Evolutionary conservation across 2,329 filamentous ascomycete species (phyloP), one percentile per base, ranked within the genome.

Genomic region (Conoideocrella luteorostrata): DNA sequence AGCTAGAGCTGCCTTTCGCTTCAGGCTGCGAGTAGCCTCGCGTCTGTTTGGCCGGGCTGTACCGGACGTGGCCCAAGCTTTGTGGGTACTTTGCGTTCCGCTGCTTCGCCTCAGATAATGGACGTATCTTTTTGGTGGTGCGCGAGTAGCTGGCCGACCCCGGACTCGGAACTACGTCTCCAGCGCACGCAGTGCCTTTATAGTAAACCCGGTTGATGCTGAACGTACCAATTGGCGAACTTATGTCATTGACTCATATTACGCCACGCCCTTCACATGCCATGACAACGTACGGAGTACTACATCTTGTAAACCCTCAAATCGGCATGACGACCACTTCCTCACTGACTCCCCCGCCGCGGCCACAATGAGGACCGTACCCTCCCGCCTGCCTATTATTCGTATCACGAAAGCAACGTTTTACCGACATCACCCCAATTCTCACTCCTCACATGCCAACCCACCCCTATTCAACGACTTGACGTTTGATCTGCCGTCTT

Each of bases 371-470:
- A 30, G 40, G 17, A 36, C 40, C 7, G 35, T 35, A 20, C 36
- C 45, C 49, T 52, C 60, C 47, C 65, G 65, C 45, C 64, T 68
- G 18, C 82, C 85, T 32, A 72, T 90, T 47, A 77, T 95, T 50
- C 72, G 72, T 55, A 89, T 95, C 57, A 60, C 75, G 56, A 82
- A 89, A 67, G 89, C 78, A 62, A 91, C 87, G 1, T 94, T 95
- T 64, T 94, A 91, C 67, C 79, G 82, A 32, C 76, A 82, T 39
- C 83, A 90, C 61, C 86, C 87, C 11, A 74, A 67, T 39, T 64
- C 74, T 22, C 56, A 64, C 15, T 60, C 69, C 30, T 59, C 65
- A 29, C 64, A 72, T 47, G 65, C 72, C 15, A 91, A 93, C 58
- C 82, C 81, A 18, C 72, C 87, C 5, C 68, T 96, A 4, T 95